phyloP scores from a whole-genome alignment of 1,284 basidiomycete genomes.

The Fomitopsis schrenkii region DNA sequence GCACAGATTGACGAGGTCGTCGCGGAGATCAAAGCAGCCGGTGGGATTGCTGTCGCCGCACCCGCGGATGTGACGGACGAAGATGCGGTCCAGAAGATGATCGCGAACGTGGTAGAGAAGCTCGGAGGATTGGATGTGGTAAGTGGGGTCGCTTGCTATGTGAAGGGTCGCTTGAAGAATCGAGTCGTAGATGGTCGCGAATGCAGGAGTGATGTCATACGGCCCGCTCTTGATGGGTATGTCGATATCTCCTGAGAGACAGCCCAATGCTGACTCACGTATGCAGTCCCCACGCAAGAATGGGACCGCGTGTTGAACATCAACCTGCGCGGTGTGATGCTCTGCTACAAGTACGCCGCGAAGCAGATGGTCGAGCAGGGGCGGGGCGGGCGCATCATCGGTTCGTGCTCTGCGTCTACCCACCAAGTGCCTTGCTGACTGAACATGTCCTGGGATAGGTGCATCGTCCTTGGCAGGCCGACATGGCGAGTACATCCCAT shows the following conservation, averaged over 20 bases:
- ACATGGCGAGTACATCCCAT: not conserved
- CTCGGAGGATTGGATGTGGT: conserved; percentile 8
- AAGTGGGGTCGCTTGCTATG: not conserved
- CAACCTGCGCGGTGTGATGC: conserved; percentile 29
- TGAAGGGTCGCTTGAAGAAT: too few species aligned
- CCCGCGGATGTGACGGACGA: conserved; percentile 31
- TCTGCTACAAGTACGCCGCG: conserved; percentile 32
- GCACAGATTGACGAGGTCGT: conserved; percentile 21
- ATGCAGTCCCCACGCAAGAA: conserved; percentile 17
- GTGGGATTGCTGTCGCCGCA: conserved; percentile 21
- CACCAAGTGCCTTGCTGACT: not conserved
- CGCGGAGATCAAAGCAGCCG: conserved; percentile 23
- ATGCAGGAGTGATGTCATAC: conserved; percentile 23
- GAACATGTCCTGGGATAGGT: not conserved
- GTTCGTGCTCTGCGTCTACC: conserved; percentile 4
- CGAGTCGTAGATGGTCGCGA: conserved; percentile 26
- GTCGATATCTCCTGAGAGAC: not conserved
- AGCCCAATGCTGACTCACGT: not conserved
- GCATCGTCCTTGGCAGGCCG: not conserved
- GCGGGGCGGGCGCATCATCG: conserved; percentile 22
- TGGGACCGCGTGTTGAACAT: conserved; percentile 23
- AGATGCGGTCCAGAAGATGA: conserved; percentile 30
- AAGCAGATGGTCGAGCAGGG: conserved; percentile 20
- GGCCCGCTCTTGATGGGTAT: not conserved
- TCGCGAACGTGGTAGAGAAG: conserved; percentile 16